Conservation (phyloP, 208 protist species). For the Leishmania gerbilli region DNA sequence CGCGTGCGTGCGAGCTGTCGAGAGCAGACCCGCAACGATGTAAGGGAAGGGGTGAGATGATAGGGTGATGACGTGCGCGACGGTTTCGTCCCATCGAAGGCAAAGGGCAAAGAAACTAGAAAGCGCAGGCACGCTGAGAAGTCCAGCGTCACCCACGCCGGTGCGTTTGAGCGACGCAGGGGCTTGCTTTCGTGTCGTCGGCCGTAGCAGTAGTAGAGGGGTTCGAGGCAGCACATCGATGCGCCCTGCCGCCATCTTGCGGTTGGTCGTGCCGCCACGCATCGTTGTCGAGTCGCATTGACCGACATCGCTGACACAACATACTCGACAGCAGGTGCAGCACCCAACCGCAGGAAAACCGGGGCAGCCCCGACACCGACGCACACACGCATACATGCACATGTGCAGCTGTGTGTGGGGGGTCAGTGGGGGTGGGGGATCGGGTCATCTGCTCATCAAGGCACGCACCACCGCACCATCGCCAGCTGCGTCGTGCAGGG, state of each 20-base stretch:
- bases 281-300: background rate
- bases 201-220: background rate
- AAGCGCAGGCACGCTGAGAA: background rate
- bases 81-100: background rate
- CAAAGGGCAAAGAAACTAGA: background rate
- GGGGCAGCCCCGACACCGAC: background rate
- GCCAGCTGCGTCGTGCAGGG: slow-evolving; percentile 14
- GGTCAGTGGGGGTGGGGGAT: background rate
- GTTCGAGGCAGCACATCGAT: background rate
- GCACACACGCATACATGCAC: background rate
- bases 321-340: background rate
- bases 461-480: slow-evolving; percentile 25
- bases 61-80: background rate
- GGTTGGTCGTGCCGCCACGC: background rate
- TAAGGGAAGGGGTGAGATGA: background rate
- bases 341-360: background rate
- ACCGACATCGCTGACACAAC: background rate
- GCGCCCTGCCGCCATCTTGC: background rate
- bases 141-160: background rate
- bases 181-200: too few relatives aligned
- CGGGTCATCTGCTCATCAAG: slow-evolving; percentile 1
- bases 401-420: too few relatives aligned
- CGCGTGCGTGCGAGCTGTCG: background rate
- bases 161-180: background rate
- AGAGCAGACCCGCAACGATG: background rate